Evolutionary conservation across 495 filamentous ascomycete genomes (phyloP), one percentile per base, ranked within the genome.

Genomic region (Penicillium alfredii): DNA sequence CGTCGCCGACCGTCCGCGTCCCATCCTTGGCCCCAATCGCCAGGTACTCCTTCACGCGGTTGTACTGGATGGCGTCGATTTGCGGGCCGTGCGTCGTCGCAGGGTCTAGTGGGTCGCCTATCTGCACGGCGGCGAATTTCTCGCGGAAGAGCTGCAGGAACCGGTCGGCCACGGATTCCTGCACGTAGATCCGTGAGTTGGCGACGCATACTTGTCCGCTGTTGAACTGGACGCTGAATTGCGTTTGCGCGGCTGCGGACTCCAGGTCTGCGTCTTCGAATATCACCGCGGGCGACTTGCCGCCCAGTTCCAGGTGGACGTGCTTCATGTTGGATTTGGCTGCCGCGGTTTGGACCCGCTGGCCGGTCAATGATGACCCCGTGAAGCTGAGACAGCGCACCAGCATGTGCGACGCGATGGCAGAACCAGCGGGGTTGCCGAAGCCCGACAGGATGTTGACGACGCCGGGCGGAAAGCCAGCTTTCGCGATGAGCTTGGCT

Each of bases 351-450:
- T 94, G 94, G 48, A 97, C 86, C 49, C 84, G 76, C 48, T 80
- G 80, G 17, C 81, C 90, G 10, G 89, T 95, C 1, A 71, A 64
- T 1, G 84, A 88, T 28, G 78, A 84, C 35, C 90, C 90, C 1
- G 90, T 95, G 57, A 95, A 95, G 38, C 88, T 88, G 45, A 97
- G 66, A 63, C 90, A 92, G 66, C 92, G 87, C 35, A 97, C 75
- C 24, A 65, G 33, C 56, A 58, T 60, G 43, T 81, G 72, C 7
- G 54, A 56, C 4, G 73, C 68, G 1, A 83, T 61, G 0, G 63
- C 60, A 18, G 59, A 55, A 5, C 77, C 78, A 2, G 53, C 48
- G 22, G 78, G 80, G 4, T 37, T 40, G 8, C 77, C 75, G 45
- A 64, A 64, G 5, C 76, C 76, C 2, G 69, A 70, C 13, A 81